phyloP scores from a whole-genome alignment of 106 monocot species.

The Allium sativum region DNA sequence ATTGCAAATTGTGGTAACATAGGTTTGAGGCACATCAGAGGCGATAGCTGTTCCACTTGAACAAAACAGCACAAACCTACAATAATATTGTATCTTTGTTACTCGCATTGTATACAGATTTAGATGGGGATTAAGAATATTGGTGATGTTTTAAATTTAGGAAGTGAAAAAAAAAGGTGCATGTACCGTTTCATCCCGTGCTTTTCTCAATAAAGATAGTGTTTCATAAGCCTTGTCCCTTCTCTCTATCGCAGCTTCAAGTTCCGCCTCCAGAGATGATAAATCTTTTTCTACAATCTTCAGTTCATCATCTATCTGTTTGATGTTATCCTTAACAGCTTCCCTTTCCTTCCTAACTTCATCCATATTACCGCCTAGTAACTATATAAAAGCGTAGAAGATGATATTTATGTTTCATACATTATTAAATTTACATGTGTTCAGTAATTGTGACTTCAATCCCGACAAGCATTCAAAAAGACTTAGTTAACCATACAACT shows the following conservation, averaged over 20 bases:
- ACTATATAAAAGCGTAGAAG: conserved; percentile 17
- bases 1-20: no score
- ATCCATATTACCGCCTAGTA: conserved; percentile 58
- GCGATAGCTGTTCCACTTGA: no score
- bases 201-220: conserved; percentile 30
- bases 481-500: no score
- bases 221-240: conserved; percentile 58
- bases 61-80: no score
- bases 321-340: conserved; percentile 45
- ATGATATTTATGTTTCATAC: not conserved
- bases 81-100: no score
- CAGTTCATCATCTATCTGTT: conserved; percentile 49
- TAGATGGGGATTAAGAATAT: no score
- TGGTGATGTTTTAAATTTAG: no score
- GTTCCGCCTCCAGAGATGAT: conserved; percentile 36
- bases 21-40: no score
- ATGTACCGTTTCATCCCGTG: conserved; percentile 37
- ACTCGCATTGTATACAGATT: no score
- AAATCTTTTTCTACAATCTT: conserved; percentile 40
- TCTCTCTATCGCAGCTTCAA: conserved; percentile 25
- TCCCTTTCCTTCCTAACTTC: conserved; percentile 66
- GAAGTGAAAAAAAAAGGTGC: not conserved
- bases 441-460: no score
- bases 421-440: no score
- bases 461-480: no score